These are phyloP conservation scores for Rosa hybrid DNA, from an alignment of 331 rosid species.

Conservation along the genomic window DNA sequence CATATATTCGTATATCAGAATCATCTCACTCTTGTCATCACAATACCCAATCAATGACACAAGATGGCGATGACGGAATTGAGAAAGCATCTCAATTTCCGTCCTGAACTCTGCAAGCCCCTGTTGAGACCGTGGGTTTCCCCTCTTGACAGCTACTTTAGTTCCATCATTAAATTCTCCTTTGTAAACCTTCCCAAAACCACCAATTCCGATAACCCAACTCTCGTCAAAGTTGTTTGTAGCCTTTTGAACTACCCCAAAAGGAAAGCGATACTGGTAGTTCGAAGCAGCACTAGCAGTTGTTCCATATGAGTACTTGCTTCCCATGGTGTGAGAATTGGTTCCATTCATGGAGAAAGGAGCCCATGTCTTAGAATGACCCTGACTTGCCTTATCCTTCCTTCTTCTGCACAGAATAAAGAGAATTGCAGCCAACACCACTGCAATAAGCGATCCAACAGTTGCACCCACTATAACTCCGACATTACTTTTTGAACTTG, in stretches of 20 bases:
- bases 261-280: constrained; percentile 51
- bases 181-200: constrained; percentile 85
- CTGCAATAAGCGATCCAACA: constrained; percentile 40
- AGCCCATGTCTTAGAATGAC: constrained; percentile 61
- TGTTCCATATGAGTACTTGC: constrained; percentile 61
- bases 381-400: constrained; percentile 38
- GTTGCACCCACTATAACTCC: constrained; percentile 56
- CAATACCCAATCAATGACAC: constrained; percentile 88
- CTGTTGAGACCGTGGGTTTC: constrained; percentile 67
- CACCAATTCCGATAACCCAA: constrained; percentile 78
- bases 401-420: constrained; percentile 49
- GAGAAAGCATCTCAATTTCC: constrained; percentile 78
- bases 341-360: constrained; percentile 54
- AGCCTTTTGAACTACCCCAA: constrained; percentile 62
- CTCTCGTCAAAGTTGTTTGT: constrained; percentile 76
- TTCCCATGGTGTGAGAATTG: constrained; percentile 71
- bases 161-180: constrained; percentile 65
- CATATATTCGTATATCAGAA: constrained; percentile 77
- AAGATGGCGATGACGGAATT: constrained; percentile 78
- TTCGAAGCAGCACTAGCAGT: constrained; percentile 53
- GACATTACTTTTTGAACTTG: constrained; percentile 47
- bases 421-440: constrained; percentile 42
- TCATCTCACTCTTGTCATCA: constrained; percentile 80
- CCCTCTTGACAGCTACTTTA: constrained; percentile 83
- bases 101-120: constrained; percentile 77